Conservation (phyloP, 1,284 basidiomycete species). For the Sporisorium graminicola region DNA sequence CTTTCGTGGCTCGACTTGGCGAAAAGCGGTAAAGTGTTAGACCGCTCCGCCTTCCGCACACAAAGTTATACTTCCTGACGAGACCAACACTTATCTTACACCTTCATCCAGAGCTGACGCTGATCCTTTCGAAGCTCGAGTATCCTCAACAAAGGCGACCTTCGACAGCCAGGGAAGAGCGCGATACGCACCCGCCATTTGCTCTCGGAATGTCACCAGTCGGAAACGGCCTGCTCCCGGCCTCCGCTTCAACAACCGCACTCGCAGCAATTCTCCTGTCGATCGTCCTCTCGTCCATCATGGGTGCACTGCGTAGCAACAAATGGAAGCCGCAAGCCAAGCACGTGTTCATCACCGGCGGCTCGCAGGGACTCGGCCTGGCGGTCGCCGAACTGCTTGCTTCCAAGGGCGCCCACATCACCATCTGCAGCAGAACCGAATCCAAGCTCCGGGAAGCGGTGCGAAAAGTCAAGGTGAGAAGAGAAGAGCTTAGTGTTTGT, state of each 20-base stretch:
- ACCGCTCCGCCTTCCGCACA: too few relatives aligned
- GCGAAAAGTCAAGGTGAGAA: slow-evolving; percentile 75
- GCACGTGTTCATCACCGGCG: slow-evolving; percentile 78
- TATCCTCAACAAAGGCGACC: neutral
- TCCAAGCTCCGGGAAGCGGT: slow-evolving; percentile 76
- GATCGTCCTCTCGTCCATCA: slow-evolving; percentile 35
- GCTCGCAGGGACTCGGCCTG: slow-evolving; percentile 82
- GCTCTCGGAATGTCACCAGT: slow-evolving; percentile 1
- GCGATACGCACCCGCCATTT: neutral
- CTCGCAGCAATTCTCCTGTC: slow-evolving; percentile 16
- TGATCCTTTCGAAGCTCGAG: slow-evolving; percentile 15
- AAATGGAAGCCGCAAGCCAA: slow-evolving; percentile 42
- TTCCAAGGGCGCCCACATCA: slow-evolving; percentile 81
- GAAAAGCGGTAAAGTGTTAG: too few relatives aligned
- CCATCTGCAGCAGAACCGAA: slow-evolving; percentile 81
- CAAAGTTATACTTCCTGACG: slow-evolving; percentile 16
- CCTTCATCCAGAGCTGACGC: too few relatives aligned
- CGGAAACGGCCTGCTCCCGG: slow-evolving; percentile 2
- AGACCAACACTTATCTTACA: too few relatives aligned
- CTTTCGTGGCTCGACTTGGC: too few relatives aligned
- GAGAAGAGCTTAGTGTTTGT: neutral
- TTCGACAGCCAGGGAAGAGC: neutral
- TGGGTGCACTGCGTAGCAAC: slow-evolving; percentile 30
- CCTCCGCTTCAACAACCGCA: slow-evolving; percentile 12
- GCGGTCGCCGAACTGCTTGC: slow-evolving; percentile 79